Conservation (phyloP, 2,329 filamentous ascomycete species). For the Phoma herbarum region DNA sequence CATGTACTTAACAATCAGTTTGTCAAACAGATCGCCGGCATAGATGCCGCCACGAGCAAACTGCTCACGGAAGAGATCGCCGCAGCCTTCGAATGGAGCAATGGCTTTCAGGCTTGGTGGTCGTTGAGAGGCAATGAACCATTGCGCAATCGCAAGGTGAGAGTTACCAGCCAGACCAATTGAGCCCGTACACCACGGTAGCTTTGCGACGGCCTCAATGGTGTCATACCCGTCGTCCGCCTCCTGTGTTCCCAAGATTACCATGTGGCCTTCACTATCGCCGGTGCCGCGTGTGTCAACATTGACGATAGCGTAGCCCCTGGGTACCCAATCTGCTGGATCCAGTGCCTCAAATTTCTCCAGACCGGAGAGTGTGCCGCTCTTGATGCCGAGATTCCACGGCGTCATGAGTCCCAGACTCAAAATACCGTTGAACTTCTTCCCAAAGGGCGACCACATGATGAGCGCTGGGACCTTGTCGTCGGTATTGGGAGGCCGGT, state of each 20-base stretch:
- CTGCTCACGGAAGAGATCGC: constrained; percentile 59
- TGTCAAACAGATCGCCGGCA: background rate
- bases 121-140: constrained; percentile 54
- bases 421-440: background rate
- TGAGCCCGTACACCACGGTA: constrained; percentile 48
- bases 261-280: constrained; percentile 37
- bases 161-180: constrained; percentile 53
- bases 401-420: background rate
- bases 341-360: constrained; percentile 54
- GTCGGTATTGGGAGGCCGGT: background rate
- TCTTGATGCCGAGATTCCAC: background rate
- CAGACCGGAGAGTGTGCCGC: constrained; percentile 1
- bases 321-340: constrained; percentile 47
- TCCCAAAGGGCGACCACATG: background rate
- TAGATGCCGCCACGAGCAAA: constrained; percentile 52
- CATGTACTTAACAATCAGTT: constrained; percentile 1
- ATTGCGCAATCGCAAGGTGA: constrained; percentile 54
- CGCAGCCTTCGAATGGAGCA: constrained; percentile 58
- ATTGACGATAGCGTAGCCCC: constrained; percentile 49
- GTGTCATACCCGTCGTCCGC: constrained; percentile 58
- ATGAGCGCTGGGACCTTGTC: background rate
- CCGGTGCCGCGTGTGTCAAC: constrained; percentile 45
- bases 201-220: constrained; percentile 53
- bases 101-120: constrained; percentile 56
- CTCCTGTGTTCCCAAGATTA: constrained; percentile 32